Percentiles rank a stretch among this genome's conserved stretches.
Conservation (phyloP, 2,329 filamentous ascomycete genomes). For the Ceratocystis harringtonii region DNA sequence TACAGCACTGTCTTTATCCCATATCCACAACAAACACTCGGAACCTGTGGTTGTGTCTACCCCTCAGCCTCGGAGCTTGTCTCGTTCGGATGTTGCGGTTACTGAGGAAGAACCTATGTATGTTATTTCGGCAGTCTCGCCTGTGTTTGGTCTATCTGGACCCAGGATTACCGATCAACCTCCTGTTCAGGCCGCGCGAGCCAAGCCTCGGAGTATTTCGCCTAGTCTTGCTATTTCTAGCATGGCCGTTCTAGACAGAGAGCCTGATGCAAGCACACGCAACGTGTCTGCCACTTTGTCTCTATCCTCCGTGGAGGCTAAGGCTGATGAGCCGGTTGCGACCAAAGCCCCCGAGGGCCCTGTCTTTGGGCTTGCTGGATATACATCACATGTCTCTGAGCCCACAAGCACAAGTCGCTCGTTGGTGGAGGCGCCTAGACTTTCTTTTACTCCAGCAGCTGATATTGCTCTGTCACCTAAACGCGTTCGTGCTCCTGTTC, state of each 20-base stretch:
- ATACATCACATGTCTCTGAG: constrained; percentile 22
- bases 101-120: constrained; percentile 18
- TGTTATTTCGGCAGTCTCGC: constrained; percentile 17
- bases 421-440: constrained; percentile 20
- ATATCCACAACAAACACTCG: background rate
- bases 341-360: background rate
- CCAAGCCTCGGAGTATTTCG: constrained; percentile 2
- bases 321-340: constrained; percentile 17
- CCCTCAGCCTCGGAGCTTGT: constrained; percentile 18
- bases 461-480: constrained; percentile 7
- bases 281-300: constrained; percentile 18
- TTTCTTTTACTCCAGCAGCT: constrained; percentile 4
- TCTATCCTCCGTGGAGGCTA: constrained; percentile 19
- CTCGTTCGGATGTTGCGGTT: constrained; percentile 18
- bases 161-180: constrained; percentile 13
- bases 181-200: constrained; percentile 1
- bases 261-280: constrained; percentile 16
- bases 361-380: constrained; percentile 21
- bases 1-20: constrained; percentile 1
- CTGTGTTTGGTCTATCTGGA: background rate
- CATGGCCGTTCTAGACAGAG: constrained; percentile 8
- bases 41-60: constrained; percentile 6
- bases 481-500: background rate
- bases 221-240: constrained; percentile 5
- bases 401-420: constrained; percentile 18